Evolutionary conservation across 1,284 basidiomycete genomes (phyloP), one percentile per base, ranked within the genome.

Genomic region (Ustilago shanxiensis): DNA sequence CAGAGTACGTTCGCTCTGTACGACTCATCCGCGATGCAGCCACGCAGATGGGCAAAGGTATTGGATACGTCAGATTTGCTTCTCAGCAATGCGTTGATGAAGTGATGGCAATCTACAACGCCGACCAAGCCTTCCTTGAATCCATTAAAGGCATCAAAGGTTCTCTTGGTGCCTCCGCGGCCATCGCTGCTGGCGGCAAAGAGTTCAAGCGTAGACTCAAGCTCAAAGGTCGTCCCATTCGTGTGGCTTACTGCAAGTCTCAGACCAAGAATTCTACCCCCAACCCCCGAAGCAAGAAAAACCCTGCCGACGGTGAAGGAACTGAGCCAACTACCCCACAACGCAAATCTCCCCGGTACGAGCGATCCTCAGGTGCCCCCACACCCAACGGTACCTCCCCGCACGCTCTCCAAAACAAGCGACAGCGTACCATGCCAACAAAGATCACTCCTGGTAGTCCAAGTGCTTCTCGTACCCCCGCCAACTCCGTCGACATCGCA

Each of bases 1-100:
- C 83, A 66, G 24, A 85, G 47, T 98, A 93, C 92, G 95, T 98
- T 7, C 90, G 90, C 8, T 90, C 90, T 29, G 95, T 98, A 10
- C 90, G 96, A 35, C 91, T 98, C 69, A 89, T 99, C 51, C 90
- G 95, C 51, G 96, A 99, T 87, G 91, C 91, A 79, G 94, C 94
- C 64, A 97, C 95, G 0, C 95, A 95, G 79, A 90, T 98, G 37
- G 96, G 96, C n/a, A 98, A 98, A 87, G 96, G 96, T 1, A 96
- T 99, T 84, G 95, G 92, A 11, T 98, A 98, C 85, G 92, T 98
- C 10, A 92, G 94, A 79, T 95, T 98, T 79, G 85, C 88, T 60
- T 95, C 81, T 94, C 85, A 82, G 92, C 90, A 54, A 49, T 71
- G 68, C 50, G 73, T 83, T 13, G 85, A 86, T 60, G 85, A 86